Conservation (phyloP, 2,329 filamentous ascomycete species). For the Tolypocladium ovalisporum region DNA sequence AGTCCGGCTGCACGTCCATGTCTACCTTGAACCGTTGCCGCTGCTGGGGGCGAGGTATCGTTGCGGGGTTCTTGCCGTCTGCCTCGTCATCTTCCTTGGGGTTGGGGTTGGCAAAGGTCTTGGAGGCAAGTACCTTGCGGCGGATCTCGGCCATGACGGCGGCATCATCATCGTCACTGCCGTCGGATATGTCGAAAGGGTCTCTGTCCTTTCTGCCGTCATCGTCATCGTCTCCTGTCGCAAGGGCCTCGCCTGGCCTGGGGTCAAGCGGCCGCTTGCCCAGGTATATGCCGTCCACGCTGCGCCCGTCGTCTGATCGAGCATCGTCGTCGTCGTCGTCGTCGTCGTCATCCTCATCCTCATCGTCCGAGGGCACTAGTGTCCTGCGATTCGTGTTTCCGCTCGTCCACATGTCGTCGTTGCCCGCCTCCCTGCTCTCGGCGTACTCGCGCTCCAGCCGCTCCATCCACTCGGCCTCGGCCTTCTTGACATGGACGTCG, state of each 20-base stretch:
- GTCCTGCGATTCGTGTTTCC: constrained; percentile 72
- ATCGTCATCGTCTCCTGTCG: constrained; percentile 8
- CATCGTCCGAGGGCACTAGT: constrained; percentile 35
- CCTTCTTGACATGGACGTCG: constrained; percentile 71
- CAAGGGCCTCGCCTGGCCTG: constrained; percentile 3
- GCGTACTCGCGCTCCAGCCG: constrained; percentile 84
- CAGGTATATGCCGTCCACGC: constrained; percentile 48
- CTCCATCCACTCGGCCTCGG: constrained; percentile 79
- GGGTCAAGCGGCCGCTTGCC: constrained; percentile 35
- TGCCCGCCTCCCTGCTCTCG: constrained; percentile 60
- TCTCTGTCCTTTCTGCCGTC: constrained; percentile 39
- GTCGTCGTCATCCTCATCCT: constrained; percentile 37
- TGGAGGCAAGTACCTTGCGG: constrained; percentile 81
- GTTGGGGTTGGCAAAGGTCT: constrained; percentile 55
- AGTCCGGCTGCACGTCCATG: constrained; percentile 46
- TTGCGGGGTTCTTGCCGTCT: constrained; percentile 38
- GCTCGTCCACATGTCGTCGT: constrained; percentile 76
- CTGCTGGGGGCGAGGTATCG: constrained; percentile 47
- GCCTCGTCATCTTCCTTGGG: constrained; percentile 33
- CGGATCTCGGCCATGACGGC: constrained; percentile 85
- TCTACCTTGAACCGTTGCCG: constrained; percentile 39
- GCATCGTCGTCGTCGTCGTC: constrained; percentile 31
- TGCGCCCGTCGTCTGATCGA: constrained; percentile 27
- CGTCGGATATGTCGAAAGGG: constrained; percentile 67
- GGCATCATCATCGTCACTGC: constrained; percentile 69